A percentile compares a stretch with the other conserved stretches of the same genome.
Conservation (phyloP, 495 filamentous ascomycete species). For the Tetracladium setigerum region DNA sequence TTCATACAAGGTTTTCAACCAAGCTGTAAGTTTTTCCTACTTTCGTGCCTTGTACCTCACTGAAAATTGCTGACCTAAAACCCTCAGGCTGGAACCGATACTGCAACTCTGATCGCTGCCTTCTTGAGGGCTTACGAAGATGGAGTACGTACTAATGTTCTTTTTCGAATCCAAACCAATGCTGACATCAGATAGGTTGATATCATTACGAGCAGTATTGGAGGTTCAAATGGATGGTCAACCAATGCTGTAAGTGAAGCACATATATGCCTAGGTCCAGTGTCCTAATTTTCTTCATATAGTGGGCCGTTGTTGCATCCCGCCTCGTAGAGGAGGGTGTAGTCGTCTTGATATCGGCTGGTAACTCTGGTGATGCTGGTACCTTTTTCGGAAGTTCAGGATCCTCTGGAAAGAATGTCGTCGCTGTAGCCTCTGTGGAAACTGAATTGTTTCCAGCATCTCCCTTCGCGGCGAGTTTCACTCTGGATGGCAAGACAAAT, state of each 20-base stretch:
- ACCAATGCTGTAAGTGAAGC: conserved; percentile 20
- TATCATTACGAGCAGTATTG: conserved; percentile 27
- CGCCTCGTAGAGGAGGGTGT: conserved; percentile 28
- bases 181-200: conserved; percentile 22
- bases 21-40: too few relatives aligned
- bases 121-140: conserved; percentile 34
- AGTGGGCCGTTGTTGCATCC: too few relatives aligned
- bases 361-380: conserved; percentile 26
- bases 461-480: conserved; percentile 24
- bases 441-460: conserved; percentile 18
- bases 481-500: conserved; percentile 19
- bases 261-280: not conserved
- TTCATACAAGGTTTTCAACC: conserved; percentile 37
- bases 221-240: conserved; percentile 23
- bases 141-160: conserved; percentile 35
- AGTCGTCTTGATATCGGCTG: conserved; percentile 26
- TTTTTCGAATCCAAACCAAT: conserved; percentile 25
- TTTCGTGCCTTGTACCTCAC: too few relatives aligned
- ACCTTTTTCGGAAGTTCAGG: conserved; percentile 25
- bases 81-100: not conserved
- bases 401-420: conserved; percentile 24
- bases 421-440: conserved; percentile 23
- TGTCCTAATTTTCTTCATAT: too few relatives aligned
- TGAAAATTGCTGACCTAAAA: too few relatives aligned
- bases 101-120: conserved; percentile 28